phyloP scores from a whole-genome alignment of 1,284 basidiomycete species.

The Termitomyces sp. region DNA sequence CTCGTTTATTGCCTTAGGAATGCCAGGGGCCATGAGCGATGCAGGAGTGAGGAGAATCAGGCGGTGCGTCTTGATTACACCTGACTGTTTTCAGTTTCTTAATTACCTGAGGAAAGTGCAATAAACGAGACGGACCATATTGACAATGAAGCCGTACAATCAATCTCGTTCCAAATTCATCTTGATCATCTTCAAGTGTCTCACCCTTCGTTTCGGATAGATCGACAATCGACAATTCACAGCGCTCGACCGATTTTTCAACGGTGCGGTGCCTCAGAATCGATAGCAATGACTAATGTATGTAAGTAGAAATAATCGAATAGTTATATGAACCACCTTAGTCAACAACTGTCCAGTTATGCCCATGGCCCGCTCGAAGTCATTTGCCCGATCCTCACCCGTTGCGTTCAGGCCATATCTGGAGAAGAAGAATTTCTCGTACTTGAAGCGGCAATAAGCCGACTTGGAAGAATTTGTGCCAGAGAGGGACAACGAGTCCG shows the following conservation, averaged over 20 bases:
- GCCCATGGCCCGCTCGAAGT: constrained; percentile 27
- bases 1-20: constrained; percentile 48
- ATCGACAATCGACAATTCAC: constrained; percentile 66
- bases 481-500: constrained; percentile 57
- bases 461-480: constrained; percentile 73
- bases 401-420: constrained; percentile 46
- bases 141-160: constrained; percentile 73
- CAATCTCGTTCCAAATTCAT: constrained; percentile 65
- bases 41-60: constrained; percentile 54
- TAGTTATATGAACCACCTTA: constrained; percentile 42
- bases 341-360: constrained; percentile 61
- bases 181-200: constrained; percentile 44
- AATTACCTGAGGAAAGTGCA: background rate
- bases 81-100: constrained; percentile 30
- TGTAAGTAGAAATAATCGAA: background rate
- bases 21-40: constrained; percentile 55
- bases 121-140: constrained; percentile 47
- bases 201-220: constrained; percentile 25
- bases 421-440: constrained; percentile 62
- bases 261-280: constrained; percentile 67
- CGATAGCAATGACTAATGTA: constrained; percentile 56
- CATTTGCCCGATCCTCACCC: constrained; percentile 19
- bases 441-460: constrained; percentile 76
- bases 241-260: constrained; percentile 70
- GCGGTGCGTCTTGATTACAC: constrained; percentile 75